Evolutionary conservation across 176 grass and related monocot species (phyloP).

Genomic region (Cenchrus purpureus): DNA sequence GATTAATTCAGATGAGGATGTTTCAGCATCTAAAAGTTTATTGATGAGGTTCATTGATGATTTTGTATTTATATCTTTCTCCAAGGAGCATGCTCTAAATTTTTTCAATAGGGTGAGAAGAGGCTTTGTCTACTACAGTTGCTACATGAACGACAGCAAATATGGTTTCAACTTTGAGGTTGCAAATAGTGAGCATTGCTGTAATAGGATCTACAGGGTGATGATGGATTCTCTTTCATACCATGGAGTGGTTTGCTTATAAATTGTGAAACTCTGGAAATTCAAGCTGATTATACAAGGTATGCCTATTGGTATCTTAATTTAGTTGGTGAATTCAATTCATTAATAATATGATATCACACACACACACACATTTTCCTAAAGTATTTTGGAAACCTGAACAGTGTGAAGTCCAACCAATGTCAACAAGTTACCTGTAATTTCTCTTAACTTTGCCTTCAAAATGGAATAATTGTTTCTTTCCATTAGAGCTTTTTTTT

Average conservation of each 20-base stretch:
- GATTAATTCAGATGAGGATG: conserved; percentile 35
- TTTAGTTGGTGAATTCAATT: conserved; percentile 46
- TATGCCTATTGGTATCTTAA: conserved; percentile 22
- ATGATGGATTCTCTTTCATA: conserved; percentile 81
- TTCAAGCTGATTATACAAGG: conserved; percentile 99
- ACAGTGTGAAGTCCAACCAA: conserved; percentile 16
- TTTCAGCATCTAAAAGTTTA: conserved; percentile 43
- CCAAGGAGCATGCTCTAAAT: conserved; percentile 61
- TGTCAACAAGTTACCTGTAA: neutral
- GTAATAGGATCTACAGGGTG: conserved; percentile 68
- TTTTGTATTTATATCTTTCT: conserved; percentile 87
- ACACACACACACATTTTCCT: neutral
- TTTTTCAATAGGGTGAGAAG: conserved; percentile 75
- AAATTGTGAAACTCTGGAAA: conserved; percentile 87
- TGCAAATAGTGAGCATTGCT: conserved; percentile 31
- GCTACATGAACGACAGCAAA: conserved; percentile 81
- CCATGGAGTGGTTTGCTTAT: conserved; percentile 97
- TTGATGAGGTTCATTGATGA: conserved; percentile 89
- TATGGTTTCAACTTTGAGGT: conserved; percentile 79
- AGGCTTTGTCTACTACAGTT: conserved; percentile 78
- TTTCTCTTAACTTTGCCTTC: neutral
- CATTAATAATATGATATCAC: conserved; percentile 20
- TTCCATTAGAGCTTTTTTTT: neutral
- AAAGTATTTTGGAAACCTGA: neutral
- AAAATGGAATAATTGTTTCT: neutral